Evolutionary conservation across 176 grass and related monocot genomes (phyloP).

Genomic region (Microstegium vimineum): DNA sequence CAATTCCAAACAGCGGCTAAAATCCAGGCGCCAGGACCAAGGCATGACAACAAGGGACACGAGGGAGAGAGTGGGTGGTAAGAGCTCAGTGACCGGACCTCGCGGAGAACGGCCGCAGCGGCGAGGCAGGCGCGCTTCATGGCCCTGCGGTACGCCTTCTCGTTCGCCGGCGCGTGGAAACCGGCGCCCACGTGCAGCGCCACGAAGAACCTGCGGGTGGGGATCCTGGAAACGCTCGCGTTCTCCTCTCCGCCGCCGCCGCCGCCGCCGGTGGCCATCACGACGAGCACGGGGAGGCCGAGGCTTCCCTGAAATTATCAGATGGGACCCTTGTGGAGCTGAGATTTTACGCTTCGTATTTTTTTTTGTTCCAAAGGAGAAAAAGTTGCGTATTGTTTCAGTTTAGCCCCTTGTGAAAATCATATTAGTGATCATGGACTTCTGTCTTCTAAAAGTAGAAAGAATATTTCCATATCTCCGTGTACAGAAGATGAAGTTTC

Average conservation of each 20-base stretch:
- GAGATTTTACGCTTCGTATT: neutral
- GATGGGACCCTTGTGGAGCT: neutral
- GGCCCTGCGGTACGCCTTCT: conserved; percentile 61
- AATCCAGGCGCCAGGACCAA: neutral
- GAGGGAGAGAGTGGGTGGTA: neutral
- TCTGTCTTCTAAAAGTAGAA: neutral
- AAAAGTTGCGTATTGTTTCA: neutral
- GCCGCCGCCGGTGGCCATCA: neutral
- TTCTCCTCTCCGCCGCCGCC: conserved; percentile 5
- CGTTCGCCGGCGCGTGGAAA: conserved; percentile 73
- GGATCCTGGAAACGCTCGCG: neutral
- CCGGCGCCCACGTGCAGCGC: conserved; percentile 88
- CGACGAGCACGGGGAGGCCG: neutral
- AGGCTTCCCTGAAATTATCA: neutral
- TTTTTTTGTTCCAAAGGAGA: too few species aligned
- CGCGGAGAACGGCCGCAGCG: conserved; percentile 57
- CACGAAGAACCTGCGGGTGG: conserved; percentile 49
- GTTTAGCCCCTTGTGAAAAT: neutral
- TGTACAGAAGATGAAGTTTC: neutral
- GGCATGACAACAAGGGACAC: neutral
- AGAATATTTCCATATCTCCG: neutral
- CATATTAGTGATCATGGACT: neutral
- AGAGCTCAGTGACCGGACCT: conserved; percentile 11
- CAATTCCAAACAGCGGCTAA: neutral
- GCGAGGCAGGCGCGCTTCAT: conserved; percentile 84